Conservation (phyloP, 2,329 filamentous ascomycete genomes). For the Colletotrichum gloeosporioides region DNA sequence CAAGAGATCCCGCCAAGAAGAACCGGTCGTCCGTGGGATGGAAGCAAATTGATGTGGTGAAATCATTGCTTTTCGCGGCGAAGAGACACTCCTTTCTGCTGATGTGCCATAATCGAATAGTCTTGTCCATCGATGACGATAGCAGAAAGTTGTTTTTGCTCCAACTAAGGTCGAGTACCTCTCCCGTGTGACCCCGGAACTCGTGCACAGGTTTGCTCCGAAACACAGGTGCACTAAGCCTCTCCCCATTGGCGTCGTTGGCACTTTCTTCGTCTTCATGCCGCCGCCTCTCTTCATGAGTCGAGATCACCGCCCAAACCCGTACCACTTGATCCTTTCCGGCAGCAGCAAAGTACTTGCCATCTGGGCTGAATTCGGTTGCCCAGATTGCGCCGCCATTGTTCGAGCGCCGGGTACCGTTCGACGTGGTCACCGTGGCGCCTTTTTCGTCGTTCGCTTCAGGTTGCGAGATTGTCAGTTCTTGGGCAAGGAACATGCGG, state of each 20-base stretch:
- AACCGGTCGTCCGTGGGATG: conserved; percentile 96
- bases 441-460: neutral
- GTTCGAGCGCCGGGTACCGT: conserved; percentile 25
- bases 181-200: conserved; percentile 82
- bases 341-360: conserved; percentile 88
- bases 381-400: conserved; percentile 81
- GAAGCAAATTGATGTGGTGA: conserved; percentile 93
- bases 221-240: conserved; percentile 90
- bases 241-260: conserved; percentile 57
- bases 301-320: conserved; percentile 88
- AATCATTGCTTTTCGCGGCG: conserved; percentile 92
- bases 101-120: conserved; percentile 91
- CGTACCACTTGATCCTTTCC: conserved; percentile 87
- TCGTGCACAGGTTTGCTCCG: conserved; percentile 77
- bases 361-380: conserved; percentile 90
- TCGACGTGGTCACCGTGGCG: conserved; percentile 45
- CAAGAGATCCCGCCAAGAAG: conserved; percentile 91
- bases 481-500: conserved; percentile 88
- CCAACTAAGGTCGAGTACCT: conserved; percentile 93
- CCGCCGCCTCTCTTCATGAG: conserved; percentile 75
- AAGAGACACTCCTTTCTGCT: conserved; percentile 86
- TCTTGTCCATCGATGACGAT: conserved; percentile 98
- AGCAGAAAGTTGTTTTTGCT: conserved; percentile 98
- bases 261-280: conserved; percentile 72
- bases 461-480: conserved; percentile 57